phyloP scores from a whole-genome alignment of 208 protist genomes.

The Leishmania martiniquensis region DNA sequence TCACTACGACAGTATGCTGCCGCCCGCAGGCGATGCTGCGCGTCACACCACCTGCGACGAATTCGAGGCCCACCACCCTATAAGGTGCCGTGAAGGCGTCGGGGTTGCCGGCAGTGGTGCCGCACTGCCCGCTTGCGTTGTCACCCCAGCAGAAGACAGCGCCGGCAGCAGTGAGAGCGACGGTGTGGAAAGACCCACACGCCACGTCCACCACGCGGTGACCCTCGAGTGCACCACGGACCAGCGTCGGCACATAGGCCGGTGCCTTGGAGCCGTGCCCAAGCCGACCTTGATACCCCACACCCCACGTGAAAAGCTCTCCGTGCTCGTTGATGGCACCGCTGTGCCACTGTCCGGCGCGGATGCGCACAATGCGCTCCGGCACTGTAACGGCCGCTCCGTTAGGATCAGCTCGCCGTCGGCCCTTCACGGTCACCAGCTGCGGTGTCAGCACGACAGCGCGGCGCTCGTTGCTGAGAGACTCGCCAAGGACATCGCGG shows the following conservation, averaged over 20 bases:
- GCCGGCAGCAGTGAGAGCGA: slow-evolving; percentile 66
- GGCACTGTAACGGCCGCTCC: neutral
- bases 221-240: slow-evolving; percentile 63
- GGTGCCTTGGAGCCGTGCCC: slow-evolving; percentile 77
- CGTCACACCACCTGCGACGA: slow-evolving; percentile 73
- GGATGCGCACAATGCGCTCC: slow-evolving; percentile 60
- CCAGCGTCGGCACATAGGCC: slow-evolving; percentile 59
- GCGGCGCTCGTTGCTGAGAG: slow-evolving; percentile 81
- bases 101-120: slow-evolving; percentile 33
- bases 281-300: slow-evolving; percentile 86
- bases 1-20: slow-evolving; percentile 85
- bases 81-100: slow-evolving; percentile 75
- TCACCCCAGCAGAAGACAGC: slow-evolving; percentile 89
- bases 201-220: slow-evolving; percentile 72
- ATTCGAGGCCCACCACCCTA: slow-evolving; percentile 79
- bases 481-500: slow-evolving; percentile 55
- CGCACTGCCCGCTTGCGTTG: slow-evolving; percentile 83
- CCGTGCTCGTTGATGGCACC: slow-evolving; percentile 76
- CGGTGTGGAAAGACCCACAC: slow-evolving; percentile 89
- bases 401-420: neutral
- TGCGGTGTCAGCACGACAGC: slow-evolving; percentile 78
- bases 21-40: slow-evolving; percentile 80
- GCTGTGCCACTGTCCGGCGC: slow-evolving; percentile 89
- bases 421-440: slow-evolving; percentile 51
- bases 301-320: slow-evolving; percentile 89